phyloP scores from a whole-genome alignment of 371 early-diverging fungal species.

The Mortierella sp. region DNA sequence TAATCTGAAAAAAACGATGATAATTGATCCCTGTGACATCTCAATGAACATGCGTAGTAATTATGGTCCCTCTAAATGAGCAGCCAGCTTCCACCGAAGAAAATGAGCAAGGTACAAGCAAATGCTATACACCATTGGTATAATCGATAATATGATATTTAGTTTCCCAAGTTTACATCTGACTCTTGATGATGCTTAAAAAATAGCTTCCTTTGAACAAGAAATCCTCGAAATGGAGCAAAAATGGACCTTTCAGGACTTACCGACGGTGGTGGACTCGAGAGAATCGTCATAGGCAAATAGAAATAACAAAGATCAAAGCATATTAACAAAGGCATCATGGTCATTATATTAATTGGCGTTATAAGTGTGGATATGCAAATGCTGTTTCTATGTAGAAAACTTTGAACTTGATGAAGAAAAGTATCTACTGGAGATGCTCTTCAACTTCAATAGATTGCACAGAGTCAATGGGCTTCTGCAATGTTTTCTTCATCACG shows the following conservation, averaged over 20 bases:
- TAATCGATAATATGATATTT: background rate
- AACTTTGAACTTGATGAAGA: background rate
- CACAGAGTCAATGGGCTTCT: slow-evolving; percentile 22
- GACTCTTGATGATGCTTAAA: background rate
- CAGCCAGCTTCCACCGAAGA: slow-evolving; percentile 43
- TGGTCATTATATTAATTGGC: slow-evolving; percentile 3
- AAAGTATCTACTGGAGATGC: slow-evolving; percentile 17
- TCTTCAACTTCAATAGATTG: slow-evolving; percentile 36
- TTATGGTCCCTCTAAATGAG: slow-evolving; percentile 39
- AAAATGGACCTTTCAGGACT: slow-evolving; percentile 43
- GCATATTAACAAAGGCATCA: background rate
- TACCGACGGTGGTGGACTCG: slow-evolving; percentile 22
- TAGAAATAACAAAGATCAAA: slow-evolving; percentile 1
- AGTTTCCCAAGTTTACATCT: background rate
- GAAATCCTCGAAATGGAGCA: slow-evolving; percentile 39
- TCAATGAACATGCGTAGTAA: slow-evolving; percentile 12
- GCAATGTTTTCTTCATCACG: slow-evolving; percentile 38
- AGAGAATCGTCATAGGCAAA: slow-evolving; percentile 8
- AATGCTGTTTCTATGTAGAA: background rate
- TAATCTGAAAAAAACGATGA: background rate
- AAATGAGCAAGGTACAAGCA: slow-evolving; percentile 37
- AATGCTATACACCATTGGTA: background rate
- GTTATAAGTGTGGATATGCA: background rate
- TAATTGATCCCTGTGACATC: background rate
- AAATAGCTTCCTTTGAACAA: slow-evolving; percentile 40